Evolutionary conservation across 2,329 filamentous ascomycete species (phyloP).

Genomic region (Pyricularia sp.): DNA sequence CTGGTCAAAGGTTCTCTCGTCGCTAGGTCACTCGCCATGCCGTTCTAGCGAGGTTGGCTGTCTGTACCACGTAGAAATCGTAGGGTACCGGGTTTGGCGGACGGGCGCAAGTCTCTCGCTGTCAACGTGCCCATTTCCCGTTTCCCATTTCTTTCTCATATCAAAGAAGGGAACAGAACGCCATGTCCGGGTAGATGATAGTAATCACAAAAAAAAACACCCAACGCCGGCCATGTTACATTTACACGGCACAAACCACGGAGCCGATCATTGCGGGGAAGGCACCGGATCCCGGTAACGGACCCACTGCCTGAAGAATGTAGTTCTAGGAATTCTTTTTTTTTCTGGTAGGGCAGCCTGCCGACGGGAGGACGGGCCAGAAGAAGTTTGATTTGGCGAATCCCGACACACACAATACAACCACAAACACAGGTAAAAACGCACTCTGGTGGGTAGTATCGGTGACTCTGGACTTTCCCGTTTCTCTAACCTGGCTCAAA

Average conservation of each 20-base stretch:
- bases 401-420: neutral
- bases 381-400: neutral
- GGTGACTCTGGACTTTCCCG: neutral
- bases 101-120: neutral
- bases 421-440: neutral
- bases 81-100: neutral
- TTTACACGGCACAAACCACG: neutral
- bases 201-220: neutral
- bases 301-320: neutral
- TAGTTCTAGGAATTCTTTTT: neutral
- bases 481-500: neutral
- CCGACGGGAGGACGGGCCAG: neutral
- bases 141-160: no score
- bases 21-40: neutral
- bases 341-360: neutral
- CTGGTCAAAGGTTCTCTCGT: neutral
- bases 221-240: neutral
- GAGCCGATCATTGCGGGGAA: neutral
- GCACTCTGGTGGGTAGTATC: neutral
- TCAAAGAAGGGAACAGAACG: neutral
- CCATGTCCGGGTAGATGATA: neutral
- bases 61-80: neutral
- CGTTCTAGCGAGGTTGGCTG: neutral
- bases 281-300: neutral
- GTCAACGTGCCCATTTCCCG: neutral